These are phyloP conservation scores for Adansonia digitata DNA, from an alignment of 345 rosid species.

Conservation along the genomic window DNA sequence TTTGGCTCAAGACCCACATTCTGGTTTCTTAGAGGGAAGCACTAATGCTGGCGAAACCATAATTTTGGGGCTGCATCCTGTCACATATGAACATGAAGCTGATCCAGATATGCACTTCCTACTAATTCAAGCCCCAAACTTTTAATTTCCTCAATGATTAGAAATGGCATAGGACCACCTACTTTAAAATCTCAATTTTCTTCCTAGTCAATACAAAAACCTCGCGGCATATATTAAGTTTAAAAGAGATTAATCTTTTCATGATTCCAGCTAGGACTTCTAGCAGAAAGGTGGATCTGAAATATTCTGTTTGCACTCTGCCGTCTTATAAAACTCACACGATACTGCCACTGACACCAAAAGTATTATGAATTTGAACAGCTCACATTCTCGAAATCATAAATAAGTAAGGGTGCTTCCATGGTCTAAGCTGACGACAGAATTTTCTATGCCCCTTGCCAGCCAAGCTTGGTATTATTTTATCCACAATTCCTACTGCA, in stretches of 20 bases:
- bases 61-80: background rate
- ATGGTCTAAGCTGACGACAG: conserved; percentile 2
- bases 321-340: background rate
- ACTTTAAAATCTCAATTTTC: background rate
- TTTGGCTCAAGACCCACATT: background rate
- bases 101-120: background rate
- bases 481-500: no score
- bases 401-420: background rate
- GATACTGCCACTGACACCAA: no score
- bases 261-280: background rate
- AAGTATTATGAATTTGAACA: background rate
- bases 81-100: background rate
- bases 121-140: background rate
- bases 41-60: background rate
- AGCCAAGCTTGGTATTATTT: background rate
- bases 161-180: background rate
- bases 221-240: background rate
- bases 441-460: background rate
- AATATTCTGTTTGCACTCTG: background rate
- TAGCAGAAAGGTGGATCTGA: background rate
- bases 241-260: background rate
- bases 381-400: background rate
- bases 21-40: background rate
- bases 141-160: background rate
- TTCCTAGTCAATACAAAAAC: background rate